Percentiles rank a stretch among this genome's conserved stretches.
Evolutionary conservation across 331 rosid species (phyloP).

Genomic region (Malus hybrid): DNA sequence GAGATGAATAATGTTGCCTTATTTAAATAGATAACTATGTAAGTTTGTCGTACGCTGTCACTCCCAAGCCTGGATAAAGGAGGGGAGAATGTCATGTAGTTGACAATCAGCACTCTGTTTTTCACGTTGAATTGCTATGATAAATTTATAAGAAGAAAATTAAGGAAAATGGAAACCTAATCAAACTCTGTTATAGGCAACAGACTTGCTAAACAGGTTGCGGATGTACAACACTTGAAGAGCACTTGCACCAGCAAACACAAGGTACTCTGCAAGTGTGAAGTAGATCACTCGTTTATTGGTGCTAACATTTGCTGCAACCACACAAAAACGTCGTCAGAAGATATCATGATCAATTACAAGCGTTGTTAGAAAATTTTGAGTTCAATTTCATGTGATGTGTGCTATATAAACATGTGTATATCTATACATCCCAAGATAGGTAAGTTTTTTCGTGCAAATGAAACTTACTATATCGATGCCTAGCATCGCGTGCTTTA

Average conservation of each 20-base stretch:
- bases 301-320: slow-evolving; percentile 83
- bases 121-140: neutral
- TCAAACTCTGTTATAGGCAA: slow-evolving; percentile 81
- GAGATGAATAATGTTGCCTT: neutral
- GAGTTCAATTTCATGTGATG: too few relatives aligned
- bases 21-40: too few relatives aligned
- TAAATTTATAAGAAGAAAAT: neutral
- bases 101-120: fast-evolving
- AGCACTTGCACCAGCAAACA: slow-evolving; percentile 63
- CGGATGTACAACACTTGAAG: slow-evolving; percentile 84
- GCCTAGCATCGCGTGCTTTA: slow-evolving; percentile 83
- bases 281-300: slow-evolving; percentile 65
- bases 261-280: slow-evolving; percentile 76
- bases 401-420: too few relatives aligned
- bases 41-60: too few relatives aligned
- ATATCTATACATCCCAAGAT: too few relatives aligned
- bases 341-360: neutral
- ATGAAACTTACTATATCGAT: slow-evolving; percentile 68
- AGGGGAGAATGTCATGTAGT: too few relatives aligned
- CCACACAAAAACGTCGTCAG: neutral
- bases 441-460: too few relatives aligned
- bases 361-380: too few relatives aligned
- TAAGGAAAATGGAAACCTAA: neutral
- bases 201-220: slow-evolving; percentile 85
- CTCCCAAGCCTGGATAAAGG: too few relatives aligned